Conservation (phyloP, 371 early-diverging fungal genomes). For the Fennellomyces sp. region DNA sequence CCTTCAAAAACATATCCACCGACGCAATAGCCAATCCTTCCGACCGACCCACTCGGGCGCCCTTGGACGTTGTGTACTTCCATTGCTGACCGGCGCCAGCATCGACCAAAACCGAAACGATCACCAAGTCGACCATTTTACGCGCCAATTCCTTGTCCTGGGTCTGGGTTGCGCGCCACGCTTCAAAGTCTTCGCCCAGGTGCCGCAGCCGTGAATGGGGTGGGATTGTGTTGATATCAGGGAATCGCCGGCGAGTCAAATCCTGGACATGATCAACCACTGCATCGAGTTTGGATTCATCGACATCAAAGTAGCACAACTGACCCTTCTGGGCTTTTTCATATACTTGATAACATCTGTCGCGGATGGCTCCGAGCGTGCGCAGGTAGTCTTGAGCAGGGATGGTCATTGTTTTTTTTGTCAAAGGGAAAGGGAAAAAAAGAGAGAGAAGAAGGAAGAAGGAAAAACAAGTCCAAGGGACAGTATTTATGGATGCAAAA, state of each 20-base stretch:
- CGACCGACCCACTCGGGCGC: constrained; percentile 62
- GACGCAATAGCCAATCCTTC: constrained; percentile 92
- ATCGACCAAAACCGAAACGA: constrained; percentile 90
- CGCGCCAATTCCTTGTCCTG: constrained; percentile 61
- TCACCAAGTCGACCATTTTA: constrained; percentile 81
- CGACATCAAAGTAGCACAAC: constrained; percentile 70
- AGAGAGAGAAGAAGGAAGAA: not conserved
- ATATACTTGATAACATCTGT: constrained; percentile 70
- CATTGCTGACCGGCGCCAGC: constrained; percentile 92
- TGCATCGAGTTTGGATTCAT: constrained; percentile 58
- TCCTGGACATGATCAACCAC: constrained; percentile 71
- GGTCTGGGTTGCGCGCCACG: constrained; percentile 38
- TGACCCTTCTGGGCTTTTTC: constrained; percentile 51
- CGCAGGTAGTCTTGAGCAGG: constrained; percentile 63
- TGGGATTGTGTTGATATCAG: constrained; percentile 66
- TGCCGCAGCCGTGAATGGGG: constrained; percentile 92
- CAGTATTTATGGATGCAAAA: not conserved
- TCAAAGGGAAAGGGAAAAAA: not conserved
- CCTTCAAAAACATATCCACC: constrained; percentile 83
- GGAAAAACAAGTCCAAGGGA: not conserved
- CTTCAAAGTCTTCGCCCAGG: constrained; percentile 65
- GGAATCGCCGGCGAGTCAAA: constrained; percentile 77
- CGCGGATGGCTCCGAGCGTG: constrained; percentile 80
- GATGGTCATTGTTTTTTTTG: constrained; percentile 28
- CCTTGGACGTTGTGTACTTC: constrained; percentile 60